These are phyloP conservation scores for Coffea humblotiana DNA, from an alignment of 305 asterid genomes.

Conservation along the genomic window DNA sequence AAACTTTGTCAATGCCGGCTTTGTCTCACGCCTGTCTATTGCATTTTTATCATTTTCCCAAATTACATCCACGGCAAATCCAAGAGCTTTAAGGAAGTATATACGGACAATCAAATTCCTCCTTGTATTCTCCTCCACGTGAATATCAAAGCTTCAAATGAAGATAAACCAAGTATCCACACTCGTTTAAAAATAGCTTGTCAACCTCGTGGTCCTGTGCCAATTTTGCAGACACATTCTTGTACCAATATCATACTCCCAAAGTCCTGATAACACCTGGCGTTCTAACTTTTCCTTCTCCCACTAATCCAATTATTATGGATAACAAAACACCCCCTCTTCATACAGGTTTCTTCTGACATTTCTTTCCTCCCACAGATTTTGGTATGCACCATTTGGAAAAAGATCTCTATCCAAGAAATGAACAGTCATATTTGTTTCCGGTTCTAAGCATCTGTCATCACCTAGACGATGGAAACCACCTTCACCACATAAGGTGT, in stretches of 20 bases:
- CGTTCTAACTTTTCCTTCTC: conserved; percentile 60
- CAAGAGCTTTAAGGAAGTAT: conserved; percentile 33
- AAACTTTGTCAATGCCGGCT: background rate
- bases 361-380: conserved; percentile 62
- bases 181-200: conserved; percentile 43
- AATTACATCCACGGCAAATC: conserved; percentile 34
- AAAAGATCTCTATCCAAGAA: conserved; percentile 75
- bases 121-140: conserved; percentile 44
- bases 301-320: conserved; percentile 87
- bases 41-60: conserved; percentile 23
- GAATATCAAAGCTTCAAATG: conserved; percentile 32
- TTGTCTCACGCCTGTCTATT: conserved; percentile 23
- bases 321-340: conserved; percentile 53
- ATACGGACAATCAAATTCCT: conserved; percentile 15
- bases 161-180: conserved; percentile 20
- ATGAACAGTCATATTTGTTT: conserved; percentile 58
- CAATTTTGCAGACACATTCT: conserved; percentile 73
- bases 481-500: conserved; percentile 74
- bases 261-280: conserved; percentile 67
- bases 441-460: conserved; percentile 67
- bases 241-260: conserved; percentile 72
- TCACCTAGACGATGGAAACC: conserved; percentile 69
- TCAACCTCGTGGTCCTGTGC: conserved; percentile 38
- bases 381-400: conserved; percentile 82
- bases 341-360: conserved; percentile 47